Evolutionary conservation across 2,329 filamentous ascomycete genomes (phyloP).

Genomic region (Pleoardoris graminearum): DNA sequence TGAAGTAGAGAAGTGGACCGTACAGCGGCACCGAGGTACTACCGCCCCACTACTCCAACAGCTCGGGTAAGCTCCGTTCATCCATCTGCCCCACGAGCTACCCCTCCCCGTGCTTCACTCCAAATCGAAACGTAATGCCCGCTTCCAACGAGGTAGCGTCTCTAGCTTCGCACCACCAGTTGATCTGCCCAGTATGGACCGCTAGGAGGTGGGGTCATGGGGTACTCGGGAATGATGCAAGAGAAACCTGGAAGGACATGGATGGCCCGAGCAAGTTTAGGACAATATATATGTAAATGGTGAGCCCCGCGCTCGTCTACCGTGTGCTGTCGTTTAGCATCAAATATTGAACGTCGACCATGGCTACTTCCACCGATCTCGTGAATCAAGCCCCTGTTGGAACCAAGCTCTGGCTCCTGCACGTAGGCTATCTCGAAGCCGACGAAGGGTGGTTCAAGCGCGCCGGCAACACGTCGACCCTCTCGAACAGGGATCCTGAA

Average conservation of each 20-base stretch:
- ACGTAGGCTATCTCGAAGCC: slow-evolving; percentile 42
- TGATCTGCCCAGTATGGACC: too few species aligned
- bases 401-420: slow-evolving; percentile 44
- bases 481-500: slow-evolving; percentile 32
- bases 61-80: neutral
- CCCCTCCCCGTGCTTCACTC: slow-evolving; percentile 3
- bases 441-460: slow-evolving; percentile 44
- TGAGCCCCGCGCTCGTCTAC: neutral
- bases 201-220: too few species aligned
- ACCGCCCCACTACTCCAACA: neutral
- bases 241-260: too few species aligned
- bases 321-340: neutral
- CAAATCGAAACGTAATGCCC: neutral
- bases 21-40: too few species aligned
- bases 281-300: too few species aligned
- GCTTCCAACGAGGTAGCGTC: neutral
- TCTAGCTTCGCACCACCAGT: too few species aligned
- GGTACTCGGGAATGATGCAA: too few species aligned
- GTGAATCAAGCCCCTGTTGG: slow-evolving; percentile 20
- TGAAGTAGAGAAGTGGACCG: too few species aligned
- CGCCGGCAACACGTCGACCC: slow-evolving; percentile 29
- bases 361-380: slow-evolving; percentile 11
- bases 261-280: too few species aligned
- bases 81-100: slow-evolving; percentile 8
- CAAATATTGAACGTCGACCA: neutral